Base-by-base conservation (phyloP, 495 filamentous ascomycete genomes). In the Penicillium fimorum region DNA sequence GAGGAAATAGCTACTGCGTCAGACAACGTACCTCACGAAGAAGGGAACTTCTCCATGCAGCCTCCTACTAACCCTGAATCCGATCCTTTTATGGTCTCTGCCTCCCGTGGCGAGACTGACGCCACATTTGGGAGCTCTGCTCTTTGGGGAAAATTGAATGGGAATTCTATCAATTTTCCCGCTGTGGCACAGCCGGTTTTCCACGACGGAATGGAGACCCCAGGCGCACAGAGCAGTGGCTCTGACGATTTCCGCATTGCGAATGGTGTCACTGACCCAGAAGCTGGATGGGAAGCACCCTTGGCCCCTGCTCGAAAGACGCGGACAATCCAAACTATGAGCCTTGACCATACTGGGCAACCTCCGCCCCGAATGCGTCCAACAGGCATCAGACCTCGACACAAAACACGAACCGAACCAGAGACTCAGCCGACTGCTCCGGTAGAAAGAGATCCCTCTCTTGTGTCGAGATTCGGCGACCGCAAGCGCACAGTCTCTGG, bases 401-500 rank as follows among this genome's bases (percentile, higher is more conserved):
- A 80, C 56, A 60, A 78, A 68, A 65, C 68, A 60, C 69, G 82
- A 67, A 70, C 76, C 55, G 79, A 85, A 30, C 40, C 70, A 56
- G 78, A 82, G 25, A 80, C 81, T 49, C 61, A 74, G 62, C 61
- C 78, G 70, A 32, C 64, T 17, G 48, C 48, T 6, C 62, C 70
- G 13, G 38, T 61, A 42, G 73, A 76, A 60, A 70, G 67, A 58
- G 74, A 77, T 20, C 57, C 68, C 18, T 67, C 71, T n/a, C 65
- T 65, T 44, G 64, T 65, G 4, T 59, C 67, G 24, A 65, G 68
- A 49, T 59, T 73, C 29, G 71, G 76, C 9, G 87, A 87, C 58
- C 82, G 90, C 65, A 96, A 96, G 73, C 82, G 92, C 56, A 96
- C 91, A 5, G 80, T 93, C 15, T 93, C 92, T 29, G 92, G 92